phyloP scores from a whole-genome alignment of 345 rosid species.

The Linum usitatissimum region DNA sequence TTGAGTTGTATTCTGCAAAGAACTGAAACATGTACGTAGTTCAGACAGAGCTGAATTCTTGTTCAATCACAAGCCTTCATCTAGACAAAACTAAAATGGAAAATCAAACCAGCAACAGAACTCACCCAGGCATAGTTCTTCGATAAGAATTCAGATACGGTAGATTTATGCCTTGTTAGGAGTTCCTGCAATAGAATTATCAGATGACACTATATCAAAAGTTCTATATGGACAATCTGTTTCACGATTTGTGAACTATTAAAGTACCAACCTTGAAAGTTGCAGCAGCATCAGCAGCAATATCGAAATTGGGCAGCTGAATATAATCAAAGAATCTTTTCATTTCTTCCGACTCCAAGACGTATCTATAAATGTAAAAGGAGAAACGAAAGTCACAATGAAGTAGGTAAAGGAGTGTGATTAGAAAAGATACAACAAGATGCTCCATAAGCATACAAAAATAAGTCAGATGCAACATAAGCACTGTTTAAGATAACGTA shows the following conservation, averaged over 20 bases:
- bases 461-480: no score
- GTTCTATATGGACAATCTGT: not conserved
- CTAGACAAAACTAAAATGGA: not conserved
- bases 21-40: constrained; percentile 22
- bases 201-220: not conserved
- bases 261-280: constrained; percentile 30
- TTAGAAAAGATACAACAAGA: not conserved
- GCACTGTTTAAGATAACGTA: no score
- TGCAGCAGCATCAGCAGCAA: constrained; percentile 38
- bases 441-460: not conserved
- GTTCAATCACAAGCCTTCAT: not conserved
- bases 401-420: not conserved
- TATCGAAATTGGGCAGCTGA: constrained; percentile 40
- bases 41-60: not conserved
- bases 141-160: constrained; percentile 36
- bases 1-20: constrained; percentile 33
- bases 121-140: constrained; percentile 39
- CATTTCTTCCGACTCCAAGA: constrained; percentile 31
- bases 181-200: constrained; percentile 27
- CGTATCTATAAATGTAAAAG: constrained; percentile 23
- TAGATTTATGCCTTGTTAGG: constrained; percentile 40
- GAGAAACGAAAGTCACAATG: not conserved
- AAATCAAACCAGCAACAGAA: not conserved
- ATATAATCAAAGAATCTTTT: constrained; percentile 32
- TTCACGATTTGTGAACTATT: not conserved